These are phyloP conservation scores for Venustampulla echinocandica DNA, from an alignment of 495 filamentous ascomycete species.

Conservation along the genomic window DNA sequence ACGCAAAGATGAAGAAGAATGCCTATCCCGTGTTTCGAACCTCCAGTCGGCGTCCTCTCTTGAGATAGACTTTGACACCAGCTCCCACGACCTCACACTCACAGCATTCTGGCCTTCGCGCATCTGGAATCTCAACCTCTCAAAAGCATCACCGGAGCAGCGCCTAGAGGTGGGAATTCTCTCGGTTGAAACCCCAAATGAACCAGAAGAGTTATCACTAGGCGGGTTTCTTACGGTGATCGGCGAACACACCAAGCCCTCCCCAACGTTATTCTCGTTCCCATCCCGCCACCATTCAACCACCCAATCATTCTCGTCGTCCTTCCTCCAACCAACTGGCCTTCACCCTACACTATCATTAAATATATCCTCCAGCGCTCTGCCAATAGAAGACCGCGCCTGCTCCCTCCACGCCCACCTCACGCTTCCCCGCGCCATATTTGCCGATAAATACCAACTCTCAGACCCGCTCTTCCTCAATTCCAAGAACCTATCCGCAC, in stretches of 20 bases:
- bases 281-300: conserved; percentile 70
- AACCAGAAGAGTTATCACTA: conserved; percentile 62
- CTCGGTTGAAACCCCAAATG: conserved; percentile 49
- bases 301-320: conserved; percentile 34
- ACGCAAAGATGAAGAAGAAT: conserved; percentile 16
- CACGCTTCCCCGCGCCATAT: conserved; percentile 75
- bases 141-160: conserved; percentile 23
- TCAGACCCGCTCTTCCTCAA: conserved; percentile 61
- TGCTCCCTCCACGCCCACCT: conserved; percentile 79
- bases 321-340: conserved; percentile 64
- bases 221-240: conserved; percentile 73
- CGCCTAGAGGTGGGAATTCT: conserved; percentile 78
- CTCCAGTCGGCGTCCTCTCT: conserved; percentile 13
- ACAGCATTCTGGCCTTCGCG: conserved; percentile 16
- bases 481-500: conserved; percentile 61
- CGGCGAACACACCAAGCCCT: conserved; percentile 56
- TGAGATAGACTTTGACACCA: conserved; percentile 23
- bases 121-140: conserved; percentile 7
- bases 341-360: conserved; percentile 78
- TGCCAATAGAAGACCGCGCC: conserved; percentile 29
- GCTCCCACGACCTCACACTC: conserved; percentile 21
- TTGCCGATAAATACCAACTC: conserved; percentile 82
- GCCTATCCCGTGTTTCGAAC: conserved; percentile 4
- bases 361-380: conserved; percentile 33
- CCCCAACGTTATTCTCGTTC: conserved; percentile 80